phyloP scores from a whole-genome alignment of 139 green algal genomes.

The Raphidocelis subcapitata region DNA sequence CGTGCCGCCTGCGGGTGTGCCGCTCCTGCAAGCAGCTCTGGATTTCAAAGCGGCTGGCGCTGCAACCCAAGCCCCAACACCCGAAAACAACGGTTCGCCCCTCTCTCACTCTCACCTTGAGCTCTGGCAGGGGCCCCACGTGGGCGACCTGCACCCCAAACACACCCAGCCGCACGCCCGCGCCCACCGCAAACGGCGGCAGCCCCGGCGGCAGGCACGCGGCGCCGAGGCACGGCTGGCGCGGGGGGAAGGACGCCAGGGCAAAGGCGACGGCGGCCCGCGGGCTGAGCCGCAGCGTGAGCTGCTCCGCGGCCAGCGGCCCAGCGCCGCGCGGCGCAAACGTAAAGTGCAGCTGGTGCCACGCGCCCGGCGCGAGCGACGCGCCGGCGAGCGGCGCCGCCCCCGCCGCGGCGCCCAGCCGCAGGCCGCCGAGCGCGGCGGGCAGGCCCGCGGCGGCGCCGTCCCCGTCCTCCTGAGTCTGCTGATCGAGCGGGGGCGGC shows the following conservation, averaged over 20 bases:
- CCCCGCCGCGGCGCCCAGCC: conserved; percentile 1
- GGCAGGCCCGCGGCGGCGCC: too few species aligned
- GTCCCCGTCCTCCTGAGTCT: not conserved
- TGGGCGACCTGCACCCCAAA: conserved; percentile 25
- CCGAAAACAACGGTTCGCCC: too few species aligned
- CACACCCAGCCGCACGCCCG: conserved; percentile 19
- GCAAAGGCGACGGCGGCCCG: conserved; percentile 28
- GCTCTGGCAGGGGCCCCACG: conserved; percentile 30
- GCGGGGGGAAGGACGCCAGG: conserved; percentile 31
- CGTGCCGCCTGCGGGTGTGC: too few species aligned
- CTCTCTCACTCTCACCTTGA: too few species aligned
- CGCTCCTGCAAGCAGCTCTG: too few species aligned
- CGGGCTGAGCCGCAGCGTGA: conserved; percentile 34
- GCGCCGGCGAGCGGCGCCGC: not conserved
- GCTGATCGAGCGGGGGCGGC: conserved; percentile 2
- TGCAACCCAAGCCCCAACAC: too few species aligned
- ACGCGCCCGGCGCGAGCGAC: conserved; percentile 9
- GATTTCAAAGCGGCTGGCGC: too few species aligned
- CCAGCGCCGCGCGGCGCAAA: conserved; percentile 35
- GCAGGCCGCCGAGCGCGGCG: too few species aligned
- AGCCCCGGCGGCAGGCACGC: not conserved
- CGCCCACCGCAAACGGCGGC: conserved; percentile 5
- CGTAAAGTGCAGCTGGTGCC: conserved; percentile 23
- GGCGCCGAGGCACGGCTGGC: conserved; percentile 21
- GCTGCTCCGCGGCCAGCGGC: conserved; percentile 18